Percentiles rank a stretch among this genome's conserved stretches.
phyloP scores from a whole-genome alignment of 2,329 filamentous ascomycete genomes.

The Trichoderma koningiopsis region DNA sequence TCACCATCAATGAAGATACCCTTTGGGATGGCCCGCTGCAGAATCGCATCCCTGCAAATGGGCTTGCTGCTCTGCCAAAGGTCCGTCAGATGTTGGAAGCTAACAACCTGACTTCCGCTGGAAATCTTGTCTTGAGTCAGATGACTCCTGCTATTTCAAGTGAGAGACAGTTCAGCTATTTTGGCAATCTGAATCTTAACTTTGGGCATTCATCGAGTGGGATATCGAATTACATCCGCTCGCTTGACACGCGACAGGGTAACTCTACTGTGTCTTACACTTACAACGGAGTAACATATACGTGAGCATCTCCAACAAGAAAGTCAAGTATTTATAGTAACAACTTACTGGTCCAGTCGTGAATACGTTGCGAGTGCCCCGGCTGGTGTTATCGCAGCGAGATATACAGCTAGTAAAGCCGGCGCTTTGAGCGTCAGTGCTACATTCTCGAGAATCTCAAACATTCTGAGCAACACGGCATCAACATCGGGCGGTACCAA shows the following conservation, averaged over 20 bases:
- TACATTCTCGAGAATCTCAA: conserved; percentile 27
- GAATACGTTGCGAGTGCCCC: conserved; percentile 45
- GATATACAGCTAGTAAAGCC: conserved; percentile 28
- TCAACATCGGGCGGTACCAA: conserved; percentile 23
- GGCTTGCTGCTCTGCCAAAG: conserved; percentile 37
- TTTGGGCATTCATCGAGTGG: conserved; percentile 36
- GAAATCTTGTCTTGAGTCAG: conserved; percentile 34
- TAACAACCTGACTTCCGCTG: conserved; percentile 42
- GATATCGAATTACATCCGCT: conserved; percentile 40
- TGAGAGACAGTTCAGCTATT: conserved; percentile 24
- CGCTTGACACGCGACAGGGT: conserved; percentile 42
- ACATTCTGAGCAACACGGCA: conserved; percentile 28
- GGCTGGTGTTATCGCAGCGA: conserved; percentile 42
- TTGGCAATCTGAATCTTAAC: conserved; percentile 38
- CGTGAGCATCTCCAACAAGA: conserved; percentile 27
- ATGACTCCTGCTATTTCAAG: conserved; percentile 1
- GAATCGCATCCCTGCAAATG: conserved; percentile 42
- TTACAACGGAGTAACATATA: conserved; percentile 35
- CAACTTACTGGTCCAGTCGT: conserved; percentile 31
- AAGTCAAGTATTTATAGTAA: not conserved
- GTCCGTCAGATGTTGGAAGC: conserved; percentile 42
- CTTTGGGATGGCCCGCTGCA: conserved; percentile 44
- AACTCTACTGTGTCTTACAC: conserved; percentile 41
- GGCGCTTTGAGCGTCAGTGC: conserved; percentile 29
- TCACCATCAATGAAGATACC: conserved; percentile 49